Evolutionary conservation across 2,329 filamentous ascomycete genomes (phyloP).

Genomic region (Davidsoniella neocaledoniae): DNA sequence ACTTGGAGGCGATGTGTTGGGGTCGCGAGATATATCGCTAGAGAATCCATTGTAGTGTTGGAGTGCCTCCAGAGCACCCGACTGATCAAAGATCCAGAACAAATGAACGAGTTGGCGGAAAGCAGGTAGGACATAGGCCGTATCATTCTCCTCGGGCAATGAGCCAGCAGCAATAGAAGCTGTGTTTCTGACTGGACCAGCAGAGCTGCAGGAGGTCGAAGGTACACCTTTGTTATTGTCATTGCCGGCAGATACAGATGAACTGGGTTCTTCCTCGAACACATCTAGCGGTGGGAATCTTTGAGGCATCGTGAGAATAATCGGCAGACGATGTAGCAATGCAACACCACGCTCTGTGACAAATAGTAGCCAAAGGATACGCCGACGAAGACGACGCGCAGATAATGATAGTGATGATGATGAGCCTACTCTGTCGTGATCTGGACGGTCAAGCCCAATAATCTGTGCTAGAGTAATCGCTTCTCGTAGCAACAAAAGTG

Average conservation of each 20-base stretch:
- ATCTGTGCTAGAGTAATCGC: constrained; percentile 35
- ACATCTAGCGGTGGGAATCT: constrained; percentile 21
- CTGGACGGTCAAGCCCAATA: constrained; percentile 26
- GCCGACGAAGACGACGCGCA: constrained; percentile 28
- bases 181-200: background rate
- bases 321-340: constrained; percentile 32
- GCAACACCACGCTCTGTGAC: constrained; percentile 33
- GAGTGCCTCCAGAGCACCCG: constrained; percentile 30
- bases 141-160: constrained; percentile 16
- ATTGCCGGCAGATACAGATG: background rate
- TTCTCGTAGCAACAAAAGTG: constrained; percentile 31
- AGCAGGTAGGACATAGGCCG: constrained; percentile 27
- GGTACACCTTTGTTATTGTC: background rate
- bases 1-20: background rate
- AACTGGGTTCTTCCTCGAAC: background rate
- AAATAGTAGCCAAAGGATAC: constrained; percentile 31
- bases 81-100: constrained; percentile 34
- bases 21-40: background rate
- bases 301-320: constrained; percentile 24
- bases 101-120: constrained; percentile 32
- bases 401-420: constrained; percentile 4
- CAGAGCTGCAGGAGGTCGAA: background rate
- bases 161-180: background rate
- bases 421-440: constrained; percentile 1
- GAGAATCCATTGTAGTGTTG: constrained; percentile 14